Evolutionary conservation across 257 asterid species (phyloP).

Genomic region (Plantago major): DNA sequence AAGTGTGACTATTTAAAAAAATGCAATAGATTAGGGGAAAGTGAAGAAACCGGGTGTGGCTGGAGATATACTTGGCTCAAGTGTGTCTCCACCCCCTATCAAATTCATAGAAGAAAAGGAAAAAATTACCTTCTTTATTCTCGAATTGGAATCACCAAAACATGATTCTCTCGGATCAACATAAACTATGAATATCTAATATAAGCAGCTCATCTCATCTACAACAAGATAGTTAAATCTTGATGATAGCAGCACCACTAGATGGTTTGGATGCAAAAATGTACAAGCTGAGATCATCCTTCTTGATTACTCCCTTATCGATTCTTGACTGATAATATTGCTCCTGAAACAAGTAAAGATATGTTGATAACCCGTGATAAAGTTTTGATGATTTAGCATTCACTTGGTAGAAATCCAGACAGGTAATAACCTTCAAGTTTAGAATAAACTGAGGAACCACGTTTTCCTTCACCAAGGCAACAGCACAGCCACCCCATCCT

Average conservation of each 20-base stretch:
- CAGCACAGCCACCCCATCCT: slow-evolving; percentile 99
- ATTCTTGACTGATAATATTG: slow-evolving; percentile 79
- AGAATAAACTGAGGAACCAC: slow-evolving; percentile 80
- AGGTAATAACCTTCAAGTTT: slow-evolving; percentile 63
- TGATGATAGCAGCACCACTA: slow-evolving; percentile 89
- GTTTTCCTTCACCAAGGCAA: slow-evolving; percentile 90
- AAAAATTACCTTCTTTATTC: too few relatives aligned
- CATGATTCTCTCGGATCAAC: too few relatives aligned
- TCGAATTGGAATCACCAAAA: too few relatives aligned
- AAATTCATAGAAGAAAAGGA: too few relatives aligned
- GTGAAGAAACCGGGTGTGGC: too few relatives aligned
- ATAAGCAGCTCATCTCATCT: not conserved
- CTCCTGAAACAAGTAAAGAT: slow-evolving; percentile 42
- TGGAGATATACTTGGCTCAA: too few relatives aligned
- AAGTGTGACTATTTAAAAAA: too few relatives aligned
- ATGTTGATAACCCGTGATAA: not conserved
- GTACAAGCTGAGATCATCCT: slow-evolving; percentile 60
- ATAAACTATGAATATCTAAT: too few relatives aligned
- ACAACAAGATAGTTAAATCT: slow-evolving; percentile 26
- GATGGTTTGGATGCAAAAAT: slow-evolving; percentile 94
- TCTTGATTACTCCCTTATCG: slow-evolving; percentile 67
- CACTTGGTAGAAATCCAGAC: not conserved
- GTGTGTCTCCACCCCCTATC: too few relatives aligned
- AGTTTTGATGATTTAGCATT: not conserved
- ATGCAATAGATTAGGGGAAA: too few relatives aligned